phyloP scores from a whole-genome alignment of 176 grass and related monocot species.

The Cenchrus purpureus region DNA sequence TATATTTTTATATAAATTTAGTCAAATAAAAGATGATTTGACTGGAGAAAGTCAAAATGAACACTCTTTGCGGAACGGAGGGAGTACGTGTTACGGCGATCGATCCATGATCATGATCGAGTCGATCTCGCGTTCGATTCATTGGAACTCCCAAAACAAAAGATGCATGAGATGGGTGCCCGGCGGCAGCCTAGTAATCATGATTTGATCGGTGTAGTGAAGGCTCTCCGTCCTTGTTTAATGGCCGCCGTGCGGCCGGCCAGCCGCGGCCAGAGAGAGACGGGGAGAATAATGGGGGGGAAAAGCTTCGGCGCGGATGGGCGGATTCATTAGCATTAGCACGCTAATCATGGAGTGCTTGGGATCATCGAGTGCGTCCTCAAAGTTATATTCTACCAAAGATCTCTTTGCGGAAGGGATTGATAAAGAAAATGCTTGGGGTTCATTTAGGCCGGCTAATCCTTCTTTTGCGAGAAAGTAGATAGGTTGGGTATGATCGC shows the following conservation, averaged over 20 bases:
- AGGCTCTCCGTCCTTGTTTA: conserved; percentile 46
- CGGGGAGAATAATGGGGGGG: background rate
- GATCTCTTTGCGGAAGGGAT: background rate
- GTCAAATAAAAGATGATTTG: too few species aligned
- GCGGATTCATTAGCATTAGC: conserved; percentile 20
- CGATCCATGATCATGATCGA: background rate
- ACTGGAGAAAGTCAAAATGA: too few species aligned
- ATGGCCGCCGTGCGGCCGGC: conserved; percentile 22
- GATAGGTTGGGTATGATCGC: conserved; percentile 27
- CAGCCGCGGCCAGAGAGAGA: background rate
- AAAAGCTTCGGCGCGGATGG: conserved; percentile 21
- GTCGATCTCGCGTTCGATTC: background rate
- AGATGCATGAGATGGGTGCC: background rate
- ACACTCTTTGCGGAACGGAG: too few species aligned
- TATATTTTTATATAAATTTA: too few species aligned
- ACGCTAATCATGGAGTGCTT: conserved; percentile 38
- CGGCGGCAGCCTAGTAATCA: conserved; percentile 34
- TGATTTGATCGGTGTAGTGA: conserved; percentile 38
- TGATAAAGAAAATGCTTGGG: conserved; percentile 40
- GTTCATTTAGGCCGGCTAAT: conserved; percentile 49
- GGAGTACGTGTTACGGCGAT: background rate
- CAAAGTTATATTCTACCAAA: conserved; percentile 45
- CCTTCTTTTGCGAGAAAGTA: conserved; percentile 41
- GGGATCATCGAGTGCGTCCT: conserved; percentile 36
- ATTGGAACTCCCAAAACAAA: conserved; percentile 35